Evolutionary conservation across 116 monocot genomes (phyloP).

Genomic region (Cymodocea nodosa): DNA sequence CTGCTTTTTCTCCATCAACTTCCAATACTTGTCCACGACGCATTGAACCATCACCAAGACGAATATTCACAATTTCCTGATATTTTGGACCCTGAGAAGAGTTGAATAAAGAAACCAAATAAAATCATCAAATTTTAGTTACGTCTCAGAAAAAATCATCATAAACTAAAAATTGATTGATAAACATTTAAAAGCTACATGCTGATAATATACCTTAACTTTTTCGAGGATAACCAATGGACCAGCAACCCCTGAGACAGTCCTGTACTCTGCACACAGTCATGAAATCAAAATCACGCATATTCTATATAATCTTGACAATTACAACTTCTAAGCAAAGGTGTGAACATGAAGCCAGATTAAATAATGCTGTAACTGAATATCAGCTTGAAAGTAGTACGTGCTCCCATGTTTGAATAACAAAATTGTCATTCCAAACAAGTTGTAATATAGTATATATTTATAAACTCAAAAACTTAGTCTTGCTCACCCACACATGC

Average conservation of each 20-base stretch:
- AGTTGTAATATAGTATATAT: too few species aligned
- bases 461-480: too few species aligned
- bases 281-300: not conserved
- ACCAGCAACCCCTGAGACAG: slow-evolving; percentile 94
- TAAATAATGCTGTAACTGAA: too few species aligned
- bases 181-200: not conserved
- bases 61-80: too few species aligned
- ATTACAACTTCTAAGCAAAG: too few species aligned
- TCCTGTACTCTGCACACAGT: slow-evolving; percentile 67
- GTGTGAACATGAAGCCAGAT: too few species aligned
- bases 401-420: not conserved
- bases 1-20: too few species aligned
- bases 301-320: not conserved
- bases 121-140: not conserved
- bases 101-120: not conserved
- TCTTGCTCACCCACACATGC: too few species aligned
- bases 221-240: slow-evolving; percentile 96
- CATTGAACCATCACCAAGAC: too few species aligned
- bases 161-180: too few species aligned
- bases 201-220: slow-evolving; percentile 59
- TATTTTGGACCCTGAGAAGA: slow-evolving; percentile 78
- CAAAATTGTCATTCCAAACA: not conserved
- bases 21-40: too few species aligned
- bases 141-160: too few species aligned
- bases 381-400: not conserved